Conservation (phyloP, 306 rosid species). For the Lupinus albus region DNA sequence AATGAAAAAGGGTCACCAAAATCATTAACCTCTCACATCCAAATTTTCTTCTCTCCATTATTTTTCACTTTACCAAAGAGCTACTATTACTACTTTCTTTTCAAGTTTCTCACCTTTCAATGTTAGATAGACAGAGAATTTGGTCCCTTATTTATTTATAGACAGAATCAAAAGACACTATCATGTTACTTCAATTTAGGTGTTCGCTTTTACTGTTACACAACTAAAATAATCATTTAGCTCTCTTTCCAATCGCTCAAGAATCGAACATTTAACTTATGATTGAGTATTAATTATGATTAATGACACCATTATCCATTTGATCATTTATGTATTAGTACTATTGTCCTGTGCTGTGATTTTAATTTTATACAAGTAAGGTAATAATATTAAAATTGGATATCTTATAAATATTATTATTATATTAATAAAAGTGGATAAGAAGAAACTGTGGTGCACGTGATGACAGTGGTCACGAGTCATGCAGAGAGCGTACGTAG, state of each 20-base stretch:
- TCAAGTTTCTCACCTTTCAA: conserved; percentile 16
- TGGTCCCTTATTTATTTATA: conserved; percentile 33
- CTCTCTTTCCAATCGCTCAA: too few relatives aligned
- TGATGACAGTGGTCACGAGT: neutral
- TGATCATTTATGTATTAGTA: too few relatives aligned
- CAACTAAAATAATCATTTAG: too few relatives aligned
- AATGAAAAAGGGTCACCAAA: conserved; percentile 39
- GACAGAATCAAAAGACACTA: neutral
- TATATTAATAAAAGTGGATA: conserved; percentile 1
- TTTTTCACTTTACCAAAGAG: neutral
- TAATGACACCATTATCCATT: too few relatives aligned
- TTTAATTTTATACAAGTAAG: neutral
- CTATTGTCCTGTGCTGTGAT: too few relatives aligned
- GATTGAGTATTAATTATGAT: too few relatives aligned
- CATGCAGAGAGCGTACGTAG: neutral
- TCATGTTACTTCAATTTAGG: neutral
- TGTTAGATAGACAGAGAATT: neutral
- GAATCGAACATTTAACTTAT: too few relatives aligned
- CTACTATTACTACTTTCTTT: neutral
- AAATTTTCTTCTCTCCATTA: conserved; percentile 35
- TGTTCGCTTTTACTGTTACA: neutral
- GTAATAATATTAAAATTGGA: conserved; percentile 5
- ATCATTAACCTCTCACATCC: conserved; percentile 9
- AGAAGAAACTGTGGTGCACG: conserved; percentile 16
- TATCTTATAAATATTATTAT: neutral